phyloP scores from a whole-genome alignment of 2,329 filamentous ascomycete genomes.

The Didymella sp. region DNA sequence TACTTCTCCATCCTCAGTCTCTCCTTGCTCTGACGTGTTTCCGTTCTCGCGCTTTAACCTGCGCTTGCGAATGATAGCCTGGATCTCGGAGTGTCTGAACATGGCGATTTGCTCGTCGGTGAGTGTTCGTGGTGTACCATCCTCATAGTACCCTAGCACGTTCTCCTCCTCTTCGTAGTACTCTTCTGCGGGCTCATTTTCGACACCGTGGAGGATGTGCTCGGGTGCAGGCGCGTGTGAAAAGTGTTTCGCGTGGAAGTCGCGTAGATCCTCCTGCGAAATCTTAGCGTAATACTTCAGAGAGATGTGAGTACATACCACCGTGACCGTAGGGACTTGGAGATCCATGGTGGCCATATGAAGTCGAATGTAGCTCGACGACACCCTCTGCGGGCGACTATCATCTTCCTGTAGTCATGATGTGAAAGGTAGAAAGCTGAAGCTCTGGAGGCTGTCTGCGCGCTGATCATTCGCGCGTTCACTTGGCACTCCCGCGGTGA shows the following conservation, averaged over 20 bases:
- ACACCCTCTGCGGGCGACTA: slow-evolving; percentile 28
- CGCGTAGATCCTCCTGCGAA: slow-evolving; percentile 52
- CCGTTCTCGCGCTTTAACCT: slow-evolving; percentile 32
- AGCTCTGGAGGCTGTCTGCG: slow-evolving; percentile 12
- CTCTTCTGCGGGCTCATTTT: slow-evolving; percentile 12
- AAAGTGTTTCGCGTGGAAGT: slow-evolving; percentile 55
- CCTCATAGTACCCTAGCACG: slow-evolving; percentile 80
- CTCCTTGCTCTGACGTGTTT: slow-evolving; percentile 25
- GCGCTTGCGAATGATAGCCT: slow-evolving; percentile 64
- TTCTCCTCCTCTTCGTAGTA: slow-evolving; percentile 62
- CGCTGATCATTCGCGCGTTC: slow-evolving; percentile 39
- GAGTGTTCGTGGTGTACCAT: slow-evolving; percentile 86
- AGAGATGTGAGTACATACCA: slow-evolving; percentile 28
- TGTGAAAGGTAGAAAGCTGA: slow-evolving; percentile 11
- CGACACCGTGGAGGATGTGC: slow-evolving; percentile 38
- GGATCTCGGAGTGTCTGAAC: slow-evolving; percentile 87
- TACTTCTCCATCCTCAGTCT: slow-evolving; percentile 23
- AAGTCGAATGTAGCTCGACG: not conserved
- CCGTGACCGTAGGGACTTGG: slow-evolving; percentile 42
- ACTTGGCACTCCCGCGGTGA: slow-evolving; percentile 44
- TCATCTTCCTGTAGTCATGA: slow-evolving; percentile 27
- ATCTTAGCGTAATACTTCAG: slow-evolving; percentile 22
- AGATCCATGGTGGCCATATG: slow-evolving; percentile 26
- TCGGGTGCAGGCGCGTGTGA: slow-evolving; percentile 47
- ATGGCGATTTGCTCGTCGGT: slow-evolving; percentile 91